Percentiles rank a stretch among this genome's conserved stretches.
Evolutionary conservation across 345 rosid species (phyloP).

Genomic region (Zanthoxylum bungeanum): DNA sequence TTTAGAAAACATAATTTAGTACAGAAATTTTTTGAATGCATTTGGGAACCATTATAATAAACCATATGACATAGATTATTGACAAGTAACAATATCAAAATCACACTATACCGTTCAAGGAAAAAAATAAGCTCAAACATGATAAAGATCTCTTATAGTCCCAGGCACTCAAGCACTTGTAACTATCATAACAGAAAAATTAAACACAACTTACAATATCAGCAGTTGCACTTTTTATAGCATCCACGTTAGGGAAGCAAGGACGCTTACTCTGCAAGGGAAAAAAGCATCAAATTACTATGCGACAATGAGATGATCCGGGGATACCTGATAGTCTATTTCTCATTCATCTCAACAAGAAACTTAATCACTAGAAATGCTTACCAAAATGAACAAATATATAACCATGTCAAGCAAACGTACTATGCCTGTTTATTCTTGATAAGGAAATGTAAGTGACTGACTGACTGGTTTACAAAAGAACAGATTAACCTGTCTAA

Average conservation of each 20-base stretch:
- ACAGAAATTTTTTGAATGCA: neutral
- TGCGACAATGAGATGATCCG: constrained; percentile 13
- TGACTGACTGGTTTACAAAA: neutral
- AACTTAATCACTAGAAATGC: neutral
- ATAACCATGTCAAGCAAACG: neutral
- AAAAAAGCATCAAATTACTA: constrained; percentile 10
- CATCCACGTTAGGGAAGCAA: constrained; percentile 84
- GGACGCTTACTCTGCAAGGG: constrained; percentile 67
- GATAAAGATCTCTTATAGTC: neutral
- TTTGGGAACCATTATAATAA: neutral
- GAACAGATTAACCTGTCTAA: neutral
- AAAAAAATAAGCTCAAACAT: neutral
- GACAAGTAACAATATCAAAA: neutral
- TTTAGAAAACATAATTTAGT: neutral
- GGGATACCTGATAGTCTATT: neutral
- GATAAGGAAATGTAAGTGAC: neutral
- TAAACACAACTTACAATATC: constrained; percentile 66
- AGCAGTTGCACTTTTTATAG: constrained; percentile 85
- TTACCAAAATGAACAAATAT: neutral
- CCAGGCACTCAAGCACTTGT: constrained; percentile 1
- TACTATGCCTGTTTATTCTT: neutral
- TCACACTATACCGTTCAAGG: neutral
- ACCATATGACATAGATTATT: neutral
- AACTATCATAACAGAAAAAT: neutral
- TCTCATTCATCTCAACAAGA: neutral